A percentile compares a stretch with the other conserved stretches of the same genome.
Conservation (phyloP, 805 yeast species). For the Nakazawaea siamensis region DNA sequence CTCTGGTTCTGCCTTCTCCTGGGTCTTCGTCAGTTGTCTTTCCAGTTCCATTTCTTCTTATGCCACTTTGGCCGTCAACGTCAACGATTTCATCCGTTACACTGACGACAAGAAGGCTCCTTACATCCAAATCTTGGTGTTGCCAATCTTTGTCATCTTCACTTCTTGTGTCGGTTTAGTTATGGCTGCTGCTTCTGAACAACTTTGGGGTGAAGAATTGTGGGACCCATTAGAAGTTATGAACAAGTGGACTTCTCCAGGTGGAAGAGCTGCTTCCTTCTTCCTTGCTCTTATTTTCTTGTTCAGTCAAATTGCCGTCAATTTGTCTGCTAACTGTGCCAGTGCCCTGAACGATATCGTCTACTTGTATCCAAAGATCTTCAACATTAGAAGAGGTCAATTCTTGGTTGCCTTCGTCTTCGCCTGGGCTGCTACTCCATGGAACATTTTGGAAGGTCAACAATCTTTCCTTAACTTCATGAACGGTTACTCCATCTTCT, state of each 20-base stretch:
- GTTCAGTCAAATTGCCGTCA: slow-evolving; percentile 29
- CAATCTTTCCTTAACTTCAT: slow-evolving; percentile 13
- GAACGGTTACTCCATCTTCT: slow-evolving; percentile 14
- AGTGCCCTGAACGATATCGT: slow-evolving; percentile 52
- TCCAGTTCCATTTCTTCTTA: slow-evolving; percentile 25
- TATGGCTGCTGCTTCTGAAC: slow-evolving; percentile 13
- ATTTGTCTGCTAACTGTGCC: slow-evolving; percentile 47
- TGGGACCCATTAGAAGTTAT: slow-evolving; percentile 15
- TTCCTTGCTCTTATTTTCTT: slow-evolving; percentile 14
- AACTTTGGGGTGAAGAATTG: slow-evolving; percentile 12
- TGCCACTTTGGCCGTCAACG: slow-evolving; percentile 29
- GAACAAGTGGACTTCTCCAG: slow-evolving; percentile 11
- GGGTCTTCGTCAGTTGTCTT: slow-evolving; percentile 18
- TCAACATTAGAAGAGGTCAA: slow-evolving; percentile 51
- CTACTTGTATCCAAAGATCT: slow-evolving; percentile 45
- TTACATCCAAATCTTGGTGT: slow-evolving; percentile 21
- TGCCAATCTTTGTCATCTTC: slow-evolving; percentile 11
- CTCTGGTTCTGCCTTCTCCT: slow-evolving; percentile 16
- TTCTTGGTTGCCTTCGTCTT: slow-evolving; percentile 22
- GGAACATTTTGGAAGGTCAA: slow-evolving; percentile 14
- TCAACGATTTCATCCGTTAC: slow-evolving; percentile 30
- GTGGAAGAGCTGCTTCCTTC: slow-evolving; percentile 14
- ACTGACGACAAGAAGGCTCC: slow-evolving; percentile 23
- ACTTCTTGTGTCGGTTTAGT: slow-evolving; percentile 13
- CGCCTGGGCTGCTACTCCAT: slow-evolving; percentile 24